Conservation (phyloP, 352 stramenopile genomes). For the Phytopythium chamaehyphon region DNA sequence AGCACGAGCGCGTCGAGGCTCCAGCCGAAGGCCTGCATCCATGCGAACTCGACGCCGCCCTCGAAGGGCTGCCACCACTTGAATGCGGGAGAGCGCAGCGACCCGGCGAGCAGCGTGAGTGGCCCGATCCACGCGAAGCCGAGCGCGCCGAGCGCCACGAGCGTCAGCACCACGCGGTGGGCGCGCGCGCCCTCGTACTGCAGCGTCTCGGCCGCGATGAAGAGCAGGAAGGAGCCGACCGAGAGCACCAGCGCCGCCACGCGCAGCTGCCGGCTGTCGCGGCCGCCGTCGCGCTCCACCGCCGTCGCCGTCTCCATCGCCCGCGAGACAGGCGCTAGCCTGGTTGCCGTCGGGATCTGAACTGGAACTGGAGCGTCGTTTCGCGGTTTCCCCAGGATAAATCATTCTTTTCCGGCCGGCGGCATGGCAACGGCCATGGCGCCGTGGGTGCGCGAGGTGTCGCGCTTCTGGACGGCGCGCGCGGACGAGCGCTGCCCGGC, state of each 20-base stretch:
- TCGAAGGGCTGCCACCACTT: conserved; percentile 62
- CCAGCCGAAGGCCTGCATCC: conserved; percentile 62
- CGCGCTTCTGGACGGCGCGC: conserved; percentile 36
- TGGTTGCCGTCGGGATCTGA: too few species aligned
- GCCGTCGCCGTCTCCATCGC: too few species aligned
- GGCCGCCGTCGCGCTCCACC: too few species aligned
- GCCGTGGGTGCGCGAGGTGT: conserved; percentile 25
- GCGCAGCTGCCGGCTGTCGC: conserved; percentile 49
- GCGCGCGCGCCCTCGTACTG: conserved; percentile 19
- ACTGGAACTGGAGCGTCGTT: too few species aligned
- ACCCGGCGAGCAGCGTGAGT: conserved; percentile 47
- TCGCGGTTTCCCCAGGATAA: too few species aligned
- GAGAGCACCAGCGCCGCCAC: conserved; percentile 48
- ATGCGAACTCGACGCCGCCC: conserved; percentile 52
- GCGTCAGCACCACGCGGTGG: conserved; percentile 27
- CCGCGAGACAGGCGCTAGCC: too few species aligned
- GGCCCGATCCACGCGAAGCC: conserved; percentile 55
- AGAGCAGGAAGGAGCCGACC: conserved; percentile 53
- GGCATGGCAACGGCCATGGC: conserved; percentile 10
- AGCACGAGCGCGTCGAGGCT: conserved; percentile 45
- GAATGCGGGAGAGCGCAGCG: conserved; percentile 34
- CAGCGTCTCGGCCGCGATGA: conserved; percentile 49
- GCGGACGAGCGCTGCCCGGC: conserved; percentile 34
- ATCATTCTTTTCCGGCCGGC: too few species aligned
- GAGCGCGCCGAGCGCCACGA: conserved; percentile 44